phyloP scores from a whole-genome alignment of 75 land plant genomes.

The Chamaecyparis obtusa region DNA sequence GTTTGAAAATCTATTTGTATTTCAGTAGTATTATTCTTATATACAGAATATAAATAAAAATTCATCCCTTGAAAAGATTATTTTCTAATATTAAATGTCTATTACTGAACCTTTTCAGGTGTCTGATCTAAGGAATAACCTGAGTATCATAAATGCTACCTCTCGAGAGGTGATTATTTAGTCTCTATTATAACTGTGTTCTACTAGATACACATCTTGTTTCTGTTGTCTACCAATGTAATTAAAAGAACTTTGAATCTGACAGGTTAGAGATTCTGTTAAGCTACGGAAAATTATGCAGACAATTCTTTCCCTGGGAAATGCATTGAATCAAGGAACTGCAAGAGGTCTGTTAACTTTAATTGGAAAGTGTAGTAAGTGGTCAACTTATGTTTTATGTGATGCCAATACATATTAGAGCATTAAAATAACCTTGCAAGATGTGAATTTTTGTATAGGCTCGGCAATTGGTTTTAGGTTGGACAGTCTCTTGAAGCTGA shows the following conservation, averaged over 20 bases:
- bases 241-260: not conserved
- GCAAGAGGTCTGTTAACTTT: slow-evolving; percentile 71
- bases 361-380: not conserved
- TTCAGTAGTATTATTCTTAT: not conserved
- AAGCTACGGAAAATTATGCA: slow-evolving; percentile 95
- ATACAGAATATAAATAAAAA: not conserved
- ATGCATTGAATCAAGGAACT: slow-evolving; percentile 98
- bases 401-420: not conserved
- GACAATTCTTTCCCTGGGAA: slow-evolving; percentile 92
- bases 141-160: slow-evolving; percentile 73
- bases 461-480: slow-evolving; percentile 88
- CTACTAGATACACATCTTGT: not conserved
- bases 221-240: not conserved
- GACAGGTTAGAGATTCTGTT: slow-evolving; percentile 78
- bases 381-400: not conserved
- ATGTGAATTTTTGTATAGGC: slow-evolving; percentile 33
- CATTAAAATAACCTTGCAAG: not conserved
- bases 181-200: not conserved
- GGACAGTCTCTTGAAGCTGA: slow-evolving; percentile 82
- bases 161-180: slow-evolving; percentile 62
- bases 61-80: not conserved
- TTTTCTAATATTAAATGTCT: not conserved
- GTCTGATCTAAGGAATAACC: slow-evolving; percentile 63
- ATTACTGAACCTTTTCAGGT: slow-evolving; percentile 42
- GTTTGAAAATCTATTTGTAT: not conserved